Evolutionary conservation across 495 filamentous ascomycete species (phyloP), one percentile per base, ranked within the genome.

Genomic region (Staphylotrichum tortipilum): DNA sequence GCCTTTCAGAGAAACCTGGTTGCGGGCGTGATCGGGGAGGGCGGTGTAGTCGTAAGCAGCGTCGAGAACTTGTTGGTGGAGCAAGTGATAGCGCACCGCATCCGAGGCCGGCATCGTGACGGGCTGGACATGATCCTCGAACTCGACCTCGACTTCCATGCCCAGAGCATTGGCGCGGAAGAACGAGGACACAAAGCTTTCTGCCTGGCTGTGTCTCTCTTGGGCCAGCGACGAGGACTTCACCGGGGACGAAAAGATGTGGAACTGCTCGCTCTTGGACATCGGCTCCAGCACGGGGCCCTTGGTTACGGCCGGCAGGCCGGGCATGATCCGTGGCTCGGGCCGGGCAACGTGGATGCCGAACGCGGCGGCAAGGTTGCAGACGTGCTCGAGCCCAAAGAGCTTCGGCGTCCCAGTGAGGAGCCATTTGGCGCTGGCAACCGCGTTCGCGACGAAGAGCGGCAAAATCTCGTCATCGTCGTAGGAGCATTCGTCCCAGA

Each of bases 401-500:
- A 84, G 59, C 2, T 69, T 69, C 0, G 83, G 84, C 2, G 84
- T 88, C 3, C 78, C 84, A 0, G 83, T 86, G 1, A 88, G 62
- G 19, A 84, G 67, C 84, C 84, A 88, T 47, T 76, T 78, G 9
- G 76, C 75, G 38, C 68, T 65, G 22, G 78, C 72, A 6, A 70
- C 50, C 1, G 80, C 54, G 11, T 63, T 52, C 22, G 52, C 47
- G 21, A 69, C 53, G 50, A 73, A 70, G n/a, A 53, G 45, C 4
- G 49, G 50, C 19, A 61, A 44, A 4, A 67, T 44, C 0, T 36
- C 22, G 18, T 47, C 38, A 12, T 72, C 65, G 30, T 72, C 60
- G 54, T 84, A 83, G 2, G 80, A 78, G 60, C 78, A 87, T 46
- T 88, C 84, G 56, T 88, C 84, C 37, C 85, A 73, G 4, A 88